Evolutionary conservation across 2,329 filamentous ascomycete species (phyloP).

Genomic region (Dactylellina cionopaga): DNA sequence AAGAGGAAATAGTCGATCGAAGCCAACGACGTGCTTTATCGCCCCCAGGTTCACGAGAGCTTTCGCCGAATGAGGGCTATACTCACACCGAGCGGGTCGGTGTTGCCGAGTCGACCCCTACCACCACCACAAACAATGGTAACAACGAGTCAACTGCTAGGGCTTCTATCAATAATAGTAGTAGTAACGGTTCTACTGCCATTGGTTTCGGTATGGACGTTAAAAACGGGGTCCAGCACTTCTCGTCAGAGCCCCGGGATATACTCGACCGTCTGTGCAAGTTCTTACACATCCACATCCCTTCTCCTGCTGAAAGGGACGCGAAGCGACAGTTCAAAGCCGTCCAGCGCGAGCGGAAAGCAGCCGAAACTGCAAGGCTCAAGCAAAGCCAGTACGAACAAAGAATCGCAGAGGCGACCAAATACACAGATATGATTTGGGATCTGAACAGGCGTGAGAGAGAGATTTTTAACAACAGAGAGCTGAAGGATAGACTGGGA

Average conservation of each 20-base stretch:
- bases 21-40: too few relatives aligned
- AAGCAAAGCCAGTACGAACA: not conserved
- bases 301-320: conserved; percentile 13
- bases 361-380: not conserved
- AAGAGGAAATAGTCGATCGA: too few relatives aligned
- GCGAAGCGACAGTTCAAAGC: conserved; percentile 7
- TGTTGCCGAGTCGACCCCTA: not conserved
- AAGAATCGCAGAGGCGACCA: not conserved
- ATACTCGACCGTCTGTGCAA: conserved; percentile 12
- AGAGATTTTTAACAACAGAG: not conserved
- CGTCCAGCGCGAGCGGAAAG: not conserved
- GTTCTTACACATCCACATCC: conserved; percentile 7
- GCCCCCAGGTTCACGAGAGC: too few relatives aligned
- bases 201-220: not conserved
- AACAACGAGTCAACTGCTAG: not conserved
- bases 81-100: not conserved
- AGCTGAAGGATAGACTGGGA: not conserved
- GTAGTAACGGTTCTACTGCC: not conserved
- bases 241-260: not conserved
- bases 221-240: not conserved
- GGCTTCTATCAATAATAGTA: not conserved
- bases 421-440: not conserved
- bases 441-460: conserved; percentile 22
- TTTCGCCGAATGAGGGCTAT: too few relatives aligned
- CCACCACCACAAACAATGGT: not conserved